Conservation (phyloP, 2,329 filamentous ascomycete genomes). For the Xylariales sp. region DNA sequence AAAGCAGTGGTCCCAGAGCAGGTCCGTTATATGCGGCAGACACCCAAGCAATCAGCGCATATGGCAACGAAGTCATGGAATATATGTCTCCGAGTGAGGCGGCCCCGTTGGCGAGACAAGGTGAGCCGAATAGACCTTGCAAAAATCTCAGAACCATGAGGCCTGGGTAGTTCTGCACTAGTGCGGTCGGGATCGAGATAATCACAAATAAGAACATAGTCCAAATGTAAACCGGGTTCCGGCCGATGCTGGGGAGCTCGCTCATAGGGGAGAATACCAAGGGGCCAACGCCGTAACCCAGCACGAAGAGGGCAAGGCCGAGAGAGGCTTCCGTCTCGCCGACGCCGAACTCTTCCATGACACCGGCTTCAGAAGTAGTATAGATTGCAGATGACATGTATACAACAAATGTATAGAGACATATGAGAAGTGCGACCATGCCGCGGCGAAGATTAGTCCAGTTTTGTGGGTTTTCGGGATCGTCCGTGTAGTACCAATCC, state of each 20-base stretch:
- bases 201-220: constrained; percentile 67
- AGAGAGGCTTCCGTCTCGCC: constrained; percentile 47
- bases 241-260: constrained; percentile 63
- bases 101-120: constrained; percentile 57
- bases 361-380: constrained; percentile 35
- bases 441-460: constrained; percentile 41
- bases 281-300: constrained; percentile 61
- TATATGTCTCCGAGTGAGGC: constrained; percentile 51
- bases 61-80: constrained; percentile 50
- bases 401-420: constrained; percentile 56
- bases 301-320: constrained; percentile 58
- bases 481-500: constrained; percentile 42
- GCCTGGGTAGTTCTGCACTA: constrained; percentile 59
- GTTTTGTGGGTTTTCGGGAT: constrained; percentile 52
- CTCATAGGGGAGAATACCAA: constrained; percentile 62
- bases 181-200: constrained; percentile 58
- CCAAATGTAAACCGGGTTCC: constrained; percentile 63
- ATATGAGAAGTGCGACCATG: constrained; percentile 39
- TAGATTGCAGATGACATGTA: constrained; percentile 52
- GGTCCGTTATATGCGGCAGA: constrained; percentile 45
- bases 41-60: constrained; percentile 57
- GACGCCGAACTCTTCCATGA: constrained; percentile 51
- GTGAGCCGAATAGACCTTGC: constrained; percentile 62
- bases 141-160: constrained; percentile 62
- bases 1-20: constrained; percentile 57